Evolutionary conservation across 2,329 filamentous ascomycete species (phyloP).

Genomic region (Monilinia polystroma): DNA sequence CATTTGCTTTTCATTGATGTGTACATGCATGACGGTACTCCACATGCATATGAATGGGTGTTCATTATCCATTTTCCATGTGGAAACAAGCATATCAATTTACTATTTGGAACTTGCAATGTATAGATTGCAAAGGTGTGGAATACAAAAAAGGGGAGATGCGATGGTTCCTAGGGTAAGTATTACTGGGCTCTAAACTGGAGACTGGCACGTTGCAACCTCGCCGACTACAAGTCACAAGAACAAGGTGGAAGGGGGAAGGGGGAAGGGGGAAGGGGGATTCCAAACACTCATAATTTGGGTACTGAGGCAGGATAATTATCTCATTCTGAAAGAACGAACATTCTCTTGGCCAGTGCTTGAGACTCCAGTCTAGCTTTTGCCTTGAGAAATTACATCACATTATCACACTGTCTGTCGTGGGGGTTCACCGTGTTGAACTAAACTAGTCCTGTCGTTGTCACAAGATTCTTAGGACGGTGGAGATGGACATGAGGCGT

Average conservation of each 20-base stretch:
- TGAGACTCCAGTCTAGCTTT: background rate
- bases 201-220: constrained; percentile 11
- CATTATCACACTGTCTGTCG: background rate
- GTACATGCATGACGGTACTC: constrained; percentile 10
- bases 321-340: background rate
- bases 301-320: background rate
- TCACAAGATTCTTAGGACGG: background rate
- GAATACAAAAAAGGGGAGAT: background rate
- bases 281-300: background rate
- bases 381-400: constrained; percentile 4
- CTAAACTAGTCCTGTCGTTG: background rate
- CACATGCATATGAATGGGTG: background rate
- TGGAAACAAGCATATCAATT: constrained; percentile 17
- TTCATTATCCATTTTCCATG: constrained; percentile 15
- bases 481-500: background rate
- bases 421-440: background rate
- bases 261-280: background rate
- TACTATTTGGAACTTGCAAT: background rate
- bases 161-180: background rate
- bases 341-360: constrained; percentile 4
- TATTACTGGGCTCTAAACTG: background rate
- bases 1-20: constrained; percentile 15
- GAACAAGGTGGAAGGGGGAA: background rate
- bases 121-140: constrained; percentile 5
- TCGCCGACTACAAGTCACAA: constrained; percentile 9